Base-by-base conservation (phyloP, 192 early-diverging fungal genomes). In the Endogone sp. region DNA sequence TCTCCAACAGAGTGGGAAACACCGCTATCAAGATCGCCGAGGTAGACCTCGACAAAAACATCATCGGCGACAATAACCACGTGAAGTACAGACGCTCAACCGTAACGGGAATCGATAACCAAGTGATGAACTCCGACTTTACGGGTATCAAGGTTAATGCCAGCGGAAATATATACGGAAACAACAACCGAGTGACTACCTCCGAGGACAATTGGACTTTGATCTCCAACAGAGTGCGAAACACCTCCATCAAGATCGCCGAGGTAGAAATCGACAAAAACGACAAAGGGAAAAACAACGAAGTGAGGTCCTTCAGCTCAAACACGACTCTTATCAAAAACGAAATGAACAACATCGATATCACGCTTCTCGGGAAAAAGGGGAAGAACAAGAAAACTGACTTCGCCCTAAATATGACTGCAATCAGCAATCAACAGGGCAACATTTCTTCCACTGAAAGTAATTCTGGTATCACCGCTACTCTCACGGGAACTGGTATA, bases 1-100 rank as follows among this genome's bases (percentile, higher is more conserved):
- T 68, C 24, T 24, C 8, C 66, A 27, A n/a, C n/a, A n/a, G 56
- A 55, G 22, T 23, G 4, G 56, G 44, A 31, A 68, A 68, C 37
- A 58, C 25, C 57, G 44, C n/a, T 68, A 0, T 68, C 2, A 29
- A 32, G 28, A 28, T 2, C 13, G 27, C 24, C 6, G 28, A 60
- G 22, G 11, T 20, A 21, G 16, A 0, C 37, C 1, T 27, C 25
- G 9, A 24, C 21, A 49, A 54, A 21, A 66, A 66, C 37, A n/a
- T n/a, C 13, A 2, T 0, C 21, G 44, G 64, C 10, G 16, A 16
- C 8, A 11, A 49, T 21, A 66, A 54, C 24, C 4, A 23, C 8
- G 44, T 66, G 6, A 49, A 10, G 16, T 4, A 10, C 37, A 0
- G 37, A 11, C 37, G 16, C 0, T 0, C 16, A 49, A 49, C 6